These are phyloP conservation scores for Linum trigynum DNA, from an alignment of 345 rosid species.

Conservation along the genomic window DNA sequence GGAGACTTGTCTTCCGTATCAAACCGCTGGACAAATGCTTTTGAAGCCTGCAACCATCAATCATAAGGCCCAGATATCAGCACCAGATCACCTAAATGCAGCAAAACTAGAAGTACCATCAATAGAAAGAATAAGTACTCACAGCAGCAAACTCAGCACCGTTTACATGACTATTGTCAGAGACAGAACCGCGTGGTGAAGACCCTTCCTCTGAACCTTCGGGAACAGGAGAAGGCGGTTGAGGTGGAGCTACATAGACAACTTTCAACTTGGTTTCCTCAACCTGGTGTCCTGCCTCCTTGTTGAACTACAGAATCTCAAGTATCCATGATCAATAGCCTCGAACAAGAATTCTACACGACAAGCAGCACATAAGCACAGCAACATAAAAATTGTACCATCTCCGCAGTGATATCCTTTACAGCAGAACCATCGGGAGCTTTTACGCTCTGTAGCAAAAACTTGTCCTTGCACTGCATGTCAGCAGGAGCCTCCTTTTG, in stretches of 20 bases:
- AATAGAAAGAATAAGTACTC: slow-evolving; percentile 18
- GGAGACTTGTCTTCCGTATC: slow-evolving; percentile 41
- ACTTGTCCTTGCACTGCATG: slow-evolving; percentile 78
- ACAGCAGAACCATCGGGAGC: slow-evolving; percentile 33
- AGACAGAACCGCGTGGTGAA: slow-evolving; percentile 59
- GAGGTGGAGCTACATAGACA: slow-evolving; percentile 61
- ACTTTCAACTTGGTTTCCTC: slow-evolving; percentile 75
- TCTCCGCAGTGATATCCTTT: slow-evolving; percentile 62
- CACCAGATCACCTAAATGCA: neutral
- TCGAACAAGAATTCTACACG: slow-evolving; percentile 3
- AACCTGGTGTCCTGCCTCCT: slow-evolving; percentile 60
- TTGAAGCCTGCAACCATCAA: slow-evolving; percentile 35
- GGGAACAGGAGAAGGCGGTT: slow-evolving; percentile 65
- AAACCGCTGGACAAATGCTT: slow-evolving; percentile 27
- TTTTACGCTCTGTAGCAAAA: slow-evolving; percentile 69
- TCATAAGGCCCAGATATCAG: slow-evolving; percentile 12
- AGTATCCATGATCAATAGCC: slow-evolving; percentile 2
- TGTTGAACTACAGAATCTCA: slow-evolving; percentile 43
- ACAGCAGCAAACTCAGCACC: slow-evolving; percentile 43
- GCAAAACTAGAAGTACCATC: neutral
- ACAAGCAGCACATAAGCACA: neutral
- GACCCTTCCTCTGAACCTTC: slow-evolving; percentile 79
- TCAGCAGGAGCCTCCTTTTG: slow-evolving; percentile 69
- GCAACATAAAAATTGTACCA: slow-evolving; percentile 28
- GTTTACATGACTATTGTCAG: slow-evolving; percentile 44